phyloP scores from a whole-genome alignment of 2,329 filamentous ascomycete genomes.

The Davidsoniella virescens region DNA sequence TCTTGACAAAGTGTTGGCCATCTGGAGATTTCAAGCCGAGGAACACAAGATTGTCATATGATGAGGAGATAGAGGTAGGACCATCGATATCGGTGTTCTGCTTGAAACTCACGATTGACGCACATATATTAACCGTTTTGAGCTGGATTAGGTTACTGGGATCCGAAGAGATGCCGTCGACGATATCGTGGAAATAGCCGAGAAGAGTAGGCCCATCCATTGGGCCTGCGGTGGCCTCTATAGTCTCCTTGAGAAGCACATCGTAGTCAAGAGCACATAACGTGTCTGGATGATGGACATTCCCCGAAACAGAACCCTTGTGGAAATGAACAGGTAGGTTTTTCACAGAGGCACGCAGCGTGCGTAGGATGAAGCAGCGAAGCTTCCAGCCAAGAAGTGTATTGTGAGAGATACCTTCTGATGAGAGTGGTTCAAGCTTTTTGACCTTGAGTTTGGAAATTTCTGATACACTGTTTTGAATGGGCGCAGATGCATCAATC shows the following conservation, averaged over 20 bases:
- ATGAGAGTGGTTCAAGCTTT: constrained; percentile 23
- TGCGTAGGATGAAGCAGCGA: constrained; percentile 25
- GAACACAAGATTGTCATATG: constrained; percentile 25
- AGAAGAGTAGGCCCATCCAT: constrained; percentile 21
- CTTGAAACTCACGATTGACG: constrained; percentile 7
- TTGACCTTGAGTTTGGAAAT: constrained; percentile 16
- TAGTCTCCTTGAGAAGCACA: constrained; percentile 20
- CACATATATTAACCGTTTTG: constrained; percentile 28
- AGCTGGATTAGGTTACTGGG: constrained; percentile 23
- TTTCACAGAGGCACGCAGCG: constrained; percentile 9
- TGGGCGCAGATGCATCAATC: constrained; percentile 10
- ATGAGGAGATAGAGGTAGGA: constrained; percentile 24
- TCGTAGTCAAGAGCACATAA: constrained; percentile 14
- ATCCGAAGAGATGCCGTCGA: constrained; percentile 20
- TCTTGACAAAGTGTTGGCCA: constrained; percentile 20
- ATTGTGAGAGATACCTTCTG: constrained; percentile 20
- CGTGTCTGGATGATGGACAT: background rate
- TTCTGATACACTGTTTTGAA: constrained; percentile 7
- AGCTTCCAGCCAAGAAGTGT: constrained; percentile 30
- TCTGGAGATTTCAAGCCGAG: constrained; percentile 8
- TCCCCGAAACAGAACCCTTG: no score
- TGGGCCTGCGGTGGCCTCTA: constrained; percentile 20
- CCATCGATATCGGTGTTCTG: constrained; percentile 13
- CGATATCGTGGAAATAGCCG: constrained; percentile 24
- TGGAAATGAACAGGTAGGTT: background rate